Base-by-base conservation (phyloP, 2,329 filamentous ascomycete species). In the Aspergillus quadrilineatus region DNA sequence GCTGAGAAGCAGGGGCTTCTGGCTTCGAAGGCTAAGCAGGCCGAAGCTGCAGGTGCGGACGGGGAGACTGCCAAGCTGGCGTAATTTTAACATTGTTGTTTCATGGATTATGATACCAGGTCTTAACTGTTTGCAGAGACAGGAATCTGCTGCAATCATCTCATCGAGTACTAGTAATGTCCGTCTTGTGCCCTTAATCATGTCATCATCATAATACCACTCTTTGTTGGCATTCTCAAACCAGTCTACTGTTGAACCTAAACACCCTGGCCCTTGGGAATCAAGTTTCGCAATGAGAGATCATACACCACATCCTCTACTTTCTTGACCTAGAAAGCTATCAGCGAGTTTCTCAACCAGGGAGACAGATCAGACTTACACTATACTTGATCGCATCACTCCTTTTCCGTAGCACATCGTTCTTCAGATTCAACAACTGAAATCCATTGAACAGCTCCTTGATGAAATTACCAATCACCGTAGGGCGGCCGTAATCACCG, bases 281-380 rank as follows among this genome's bases (percentile, higher is more conserved):
- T 81, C 69, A 97, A 74, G 50, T 94, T 93, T 57, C 94, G 84
- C 69, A 99, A 77, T 26, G 90, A 93, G 55, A 99, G 78, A 73
- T 99, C 94, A 70, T 99, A 99, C 50, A 97, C 93, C 10, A 99
- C 92, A 70, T 97, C 94, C 79, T 99, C 94, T 10, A 97, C 91
- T 73, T 96, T 93, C 82, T 97, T 99, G 68, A 99, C 91, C 79
- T 82, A 52, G 48, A 63, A 41, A 17, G 14, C 12, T n/a, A 26
- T 62, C 34, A 63, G 54, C 46, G 22, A 22, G 22, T 22, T 36
- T 14, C 12, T 32, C 17, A 29, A 43, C 22, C 14, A 3, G 7
- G 12, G 6, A 42, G 9, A 7, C 26, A 39, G 28, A 45, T 45
- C 2, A 12, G 14, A 49, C 77, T 60, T 69, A 82, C 80, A 67